These are phyloP conservation scores for Eragrostis nindensis DNA, from an alignment of 176 grass and related monocot species.

Conservation along the genomic window DNA sequence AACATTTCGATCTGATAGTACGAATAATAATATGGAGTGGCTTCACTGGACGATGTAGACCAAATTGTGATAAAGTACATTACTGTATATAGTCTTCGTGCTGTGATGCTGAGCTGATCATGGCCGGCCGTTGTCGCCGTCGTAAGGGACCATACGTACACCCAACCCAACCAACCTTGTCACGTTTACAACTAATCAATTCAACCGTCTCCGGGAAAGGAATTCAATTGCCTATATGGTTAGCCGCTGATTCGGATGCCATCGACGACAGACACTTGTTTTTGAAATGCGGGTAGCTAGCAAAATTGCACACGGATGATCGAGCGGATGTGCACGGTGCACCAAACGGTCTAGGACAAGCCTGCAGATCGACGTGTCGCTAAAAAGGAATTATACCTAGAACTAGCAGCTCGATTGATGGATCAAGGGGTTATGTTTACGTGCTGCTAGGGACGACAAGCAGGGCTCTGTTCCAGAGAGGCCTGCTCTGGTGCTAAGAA, in stretches of 20 bases:
- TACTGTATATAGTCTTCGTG: too few species aligned
- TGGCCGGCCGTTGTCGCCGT: background rate
- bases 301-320: background rate
- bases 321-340: constrained; percentile 1
- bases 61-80: too few species aligned
- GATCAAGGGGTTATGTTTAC: too few species aligned
- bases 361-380: background rate
- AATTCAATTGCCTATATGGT: constrained; percentile 30
- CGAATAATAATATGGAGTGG: too few species aligned
- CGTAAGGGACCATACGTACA: background rate
- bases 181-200: constrained; percentile 9
- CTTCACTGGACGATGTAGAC: too few species aligned
- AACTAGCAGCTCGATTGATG: too few species aligned
- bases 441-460: too few species aligned
- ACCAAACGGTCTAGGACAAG: background rate
- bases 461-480: too few species aligned
- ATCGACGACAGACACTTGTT: background rate
- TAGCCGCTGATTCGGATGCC: constrained; percentile 11
- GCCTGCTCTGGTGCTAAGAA: background rate
- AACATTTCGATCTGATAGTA: too few species aligned
- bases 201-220: background rate
- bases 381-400: too few species aligned
- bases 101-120: background rate
- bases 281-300: background rate
- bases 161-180: background rate